Conservation (phyloP, 2,329 filamentous ascomycete genomes). For the Dactylonectria estremocensis region DNA sequence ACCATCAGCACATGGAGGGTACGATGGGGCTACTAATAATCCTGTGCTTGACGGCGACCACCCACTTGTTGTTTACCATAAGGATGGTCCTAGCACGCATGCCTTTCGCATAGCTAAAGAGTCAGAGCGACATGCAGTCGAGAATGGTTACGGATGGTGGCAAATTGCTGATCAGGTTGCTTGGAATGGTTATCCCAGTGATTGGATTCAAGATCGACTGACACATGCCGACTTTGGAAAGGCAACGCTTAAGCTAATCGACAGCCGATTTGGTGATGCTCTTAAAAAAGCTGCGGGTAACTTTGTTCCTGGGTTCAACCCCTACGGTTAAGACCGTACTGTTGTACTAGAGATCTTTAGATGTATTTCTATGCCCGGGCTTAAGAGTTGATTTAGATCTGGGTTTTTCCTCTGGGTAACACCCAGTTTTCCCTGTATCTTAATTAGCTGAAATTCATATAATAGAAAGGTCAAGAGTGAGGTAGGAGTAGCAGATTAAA, state of each 20-base stretch:
- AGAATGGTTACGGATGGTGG: conserved; percentile 47
- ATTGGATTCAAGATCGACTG: conserved; percentile 45
- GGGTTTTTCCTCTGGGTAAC: no score
- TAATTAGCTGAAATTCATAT: no score
- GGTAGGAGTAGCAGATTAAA: no score
- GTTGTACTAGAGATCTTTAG: no score
- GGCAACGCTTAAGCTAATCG: conserved; percentile 50
- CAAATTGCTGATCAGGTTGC: conserved; percentile 47
- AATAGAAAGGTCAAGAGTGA: no score
- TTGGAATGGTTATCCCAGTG: conserved; percentile 49
- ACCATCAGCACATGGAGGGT: conserved; percentile 48
- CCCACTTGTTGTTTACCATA: conserved; percentile 50
- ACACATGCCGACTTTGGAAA: conserved; percentile 46
- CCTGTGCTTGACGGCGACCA: conserved; percentile 40
- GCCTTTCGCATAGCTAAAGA: conserved; percentile 51
- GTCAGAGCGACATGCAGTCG: conserved; percentile 42
- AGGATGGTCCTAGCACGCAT: conserved; percentile 49
- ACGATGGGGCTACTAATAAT: conserved; percentile 42
- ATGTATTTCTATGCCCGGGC: no score
- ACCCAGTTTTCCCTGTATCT: no score
- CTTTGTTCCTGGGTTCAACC: conserved; percentile 48
- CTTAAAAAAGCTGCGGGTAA: conserved; percentile 46
- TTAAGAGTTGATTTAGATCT: no score
- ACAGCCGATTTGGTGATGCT: conserved; percentile 45
- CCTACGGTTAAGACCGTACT: no score